Evolutionary conservation across 2,329 filamentous ascomycete species (phyloP).

Genomic region (Fusarium setosum): DNA sequence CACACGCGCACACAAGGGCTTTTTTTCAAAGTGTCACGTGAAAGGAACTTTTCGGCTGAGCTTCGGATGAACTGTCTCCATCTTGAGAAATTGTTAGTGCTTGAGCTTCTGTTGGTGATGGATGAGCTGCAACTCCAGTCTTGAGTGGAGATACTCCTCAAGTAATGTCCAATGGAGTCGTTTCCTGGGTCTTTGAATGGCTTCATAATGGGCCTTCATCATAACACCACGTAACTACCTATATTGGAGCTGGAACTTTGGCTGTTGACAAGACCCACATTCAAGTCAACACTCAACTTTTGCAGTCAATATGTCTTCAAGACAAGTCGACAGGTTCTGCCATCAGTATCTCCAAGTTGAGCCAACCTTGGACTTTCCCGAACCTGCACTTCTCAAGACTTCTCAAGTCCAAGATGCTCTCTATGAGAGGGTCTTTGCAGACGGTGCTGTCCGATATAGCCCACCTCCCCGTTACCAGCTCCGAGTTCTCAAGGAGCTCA

Average conservation of each 20-base stretch:
- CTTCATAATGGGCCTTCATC: conserved; percentile 22
- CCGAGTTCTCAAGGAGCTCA: conserved; percentile 78
- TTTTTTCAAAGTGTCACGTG: conserved; percentile 35
- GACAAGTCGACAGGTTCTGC: conserved; percentile 64
- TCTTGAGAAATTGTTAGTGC: conserved; percentile 21
- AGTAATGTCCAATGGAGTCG: conserved; percentile 21
- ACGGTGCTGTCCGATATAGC: conserved; percentile 62
- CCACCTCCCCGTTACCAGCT: conserved; percentile 78
- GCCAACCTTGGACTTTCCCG: conserved; percentile 71
- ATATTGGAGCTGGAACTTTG: neutral
- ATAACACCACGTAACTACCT: conserved; percentile 6
- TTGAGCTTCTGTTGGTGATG: conserved; percentile 15
- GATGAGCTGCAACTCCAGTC: conserved; percentile 32
- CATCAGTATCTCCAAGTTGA: conserved; percentile 86
- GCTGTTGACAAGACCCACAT: neutral
- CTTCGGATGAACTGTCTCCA: conserved; percentile 4
- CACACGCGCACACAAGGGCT: conserved; percentile 6
- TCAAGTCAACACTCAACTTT: neutral
- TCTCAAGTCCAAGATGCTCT: conserved; percentile 74
- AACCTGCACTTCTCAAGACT: conserved; percentile 66
- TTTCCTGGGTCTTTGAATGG: conserved; percentile 3
- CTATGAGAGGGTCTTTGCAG: conserved; percentile 74
- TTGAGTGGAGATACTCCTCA: conserved; percentile 35
- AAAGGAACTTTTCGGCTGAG: neutral
- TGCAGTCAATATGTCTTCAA: conserved; percentile 36